phyloP scores from a whole-genome alignment of 805 yeast species.

The Cephaloascus albidus region DNA sequence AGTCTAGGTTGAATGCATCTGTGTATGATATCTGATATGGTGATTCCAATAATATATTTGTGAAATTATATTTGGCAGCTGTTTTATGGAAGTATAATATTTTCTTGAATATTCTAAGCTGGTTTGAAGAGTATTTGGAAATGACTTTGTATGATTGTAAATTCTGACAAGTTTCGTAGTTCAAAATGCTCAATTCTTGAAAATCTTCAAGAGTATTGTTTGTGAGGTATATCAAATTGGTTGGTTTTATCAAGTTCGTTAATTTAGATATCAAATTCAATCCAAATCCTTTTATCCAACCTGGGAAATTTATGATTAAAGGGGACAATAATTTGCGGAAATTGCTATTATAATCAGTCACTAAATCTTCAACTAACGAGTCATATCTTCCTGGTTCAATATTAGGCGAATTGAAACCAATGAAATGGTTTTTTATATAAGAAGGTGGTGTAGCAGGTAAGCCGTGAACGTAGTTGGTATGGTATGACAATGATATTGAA shows the following conservation, averaged over 20 bases:
- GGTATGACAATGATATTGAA: slow-evolving; percentile 44
- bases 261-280: slow-evolving; percentile 48
- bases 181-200: slow-evolving; percentile 16
- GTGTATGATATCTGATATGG: slow-evolving; percentile 34
- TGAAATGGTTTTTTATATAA: slow-evolving; percentile 19
- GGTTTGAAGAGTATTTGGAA: slow-evolving; percentile 37
- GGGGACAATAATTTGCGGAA: slow-evolving; percentile 16
- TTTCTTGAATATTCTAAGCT: slow-evolving; percentile 40
- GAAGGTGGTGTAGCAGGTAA: background rate
- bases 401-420: slow-evolving; percentile 65
- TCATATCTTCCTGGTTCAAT: slow-evolving; percentile 53
- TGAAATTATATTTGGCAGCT: slow-evolving; percentile 23
- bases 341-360: slow-evolving; percentile 15
- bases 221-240: slow-evolving; percentile 42
- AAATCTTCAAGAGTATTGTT: slow-evolving; percentile 18
- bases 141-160: slow-evolving; percentile 6
- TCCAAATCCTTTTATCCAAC: slow-evolving; percentile 90
- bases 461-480: slow-evolving; percentile 4
- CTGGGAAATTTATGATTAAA: slow-evolving; percentile 71
- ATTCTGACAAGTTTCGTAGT: slow-evolving; percentile 9
- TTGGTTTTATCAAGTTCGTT: slow-evolving; percentile 36
- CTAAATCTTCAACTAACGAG: slow-evolving; percentile 27
- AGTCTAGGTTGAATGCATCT: slow-evolving; percentile 2
- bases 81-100: slow-evolving; percentile 45
- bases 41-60: slow-evolving; percentile 25